These are phyloP conservation scores for Striga hermonthica DNA, from an alignment of 305 asterid genomes.

Conservation along the genomic window DNA sequence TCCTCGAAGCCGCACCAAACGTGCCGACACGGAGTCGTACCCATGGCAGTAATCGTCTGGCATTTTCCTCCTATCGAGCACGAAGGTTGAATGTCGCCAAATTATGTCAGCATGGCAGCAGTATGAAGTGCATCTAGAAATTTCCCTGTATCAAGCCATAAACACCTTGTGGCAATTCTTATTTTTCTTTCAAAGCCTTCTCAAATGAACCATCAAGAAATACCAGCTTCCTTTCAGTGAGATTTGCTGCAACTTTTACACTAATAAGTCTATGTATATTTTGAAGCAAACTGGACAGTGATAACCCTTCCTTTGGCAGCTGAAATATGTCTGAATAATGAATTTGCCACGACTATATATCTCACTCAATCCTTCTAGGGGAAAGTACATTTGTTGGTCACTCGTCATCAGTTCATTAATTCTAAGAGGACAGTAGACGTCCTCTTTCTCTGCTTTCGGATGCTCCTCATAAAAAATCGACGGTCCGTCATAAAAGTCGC, in stretches of 20 bases:
- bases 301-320: constrained; percentile 86
- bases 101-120: constrained; percentile 56
- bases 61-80: too few relatives aligned
- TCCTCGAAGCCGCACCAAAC: too few relatives aligned
- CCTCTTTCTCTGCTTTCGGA: too few relatives aligned
- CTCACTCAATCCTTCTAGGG: constrained; percentile 94
- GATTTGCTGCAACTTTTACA: constrained; percentile 97
- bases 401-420: constrained; percentile 68
- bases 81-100: too few relatives aligned
- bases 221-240: constrained; percentile 95
- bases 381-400: constrained; percentile 93
- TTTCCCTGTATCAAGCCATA: constrained; percentile 85
- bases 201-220: constrained; percentile 37
- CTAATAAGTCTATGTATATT: constrained; percentile 96
- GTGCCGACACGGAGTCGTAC: too few relatives aligned
- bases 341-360: constrained; percentile 85
- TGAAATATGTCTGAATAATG: constrained; percentile 73
- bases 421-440: too few relatives aligned
- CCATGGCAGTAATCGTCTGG: too few relatives aligned
- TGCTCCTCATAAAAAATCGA: too few relatives aligned
- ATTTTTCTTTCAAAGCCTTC: constrained; percentile 59
- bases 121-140: constrained; percentile 76
- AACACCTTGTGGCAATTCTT: constrained; percentile 74
- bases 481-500: too few relatives aligned
- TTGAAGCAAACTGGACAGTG: constrained; percentile 94